phyloP scores from a whole-genome alignment of 2,329 filamentous ascomycete species.

The Geosmithia morbida region DNA sequence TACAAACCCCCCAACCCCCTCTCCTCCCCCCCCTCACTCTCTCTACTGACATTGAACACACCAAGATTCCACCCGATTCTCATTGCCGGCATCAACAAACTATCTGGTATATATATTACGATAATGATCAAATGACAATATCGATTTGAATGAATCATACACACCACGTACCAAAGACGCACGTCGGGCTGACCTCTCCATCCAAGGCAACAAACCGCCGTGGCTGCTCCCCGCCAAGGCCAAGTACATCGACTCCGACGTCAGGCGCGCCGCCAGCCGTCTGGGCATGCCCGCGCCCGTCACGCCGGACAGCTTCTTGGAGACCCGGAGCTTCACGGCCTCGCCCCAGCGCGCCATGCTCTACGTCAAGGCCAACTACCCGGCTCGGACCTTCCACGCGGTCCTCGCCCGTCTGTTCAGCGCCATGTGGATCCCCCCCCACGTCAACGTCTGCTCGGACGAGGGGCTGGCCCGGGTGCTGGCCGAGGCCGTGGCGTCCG shows the following conservation, averaged over 20 bases:
- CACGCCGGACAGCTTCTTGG: conserved; percentile 27
- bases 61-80: conserved; percentile 55
- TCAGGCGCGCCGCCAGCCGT: conserved; percentile 20
- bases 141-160: no score
- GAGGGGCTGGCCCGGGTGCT: conserved; percentile 30
- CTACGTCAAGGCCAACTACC: conserved; percentile 46
- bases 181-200: no score
- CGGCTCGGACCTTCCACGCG: conserved; percentile 31
- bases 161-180: no score
- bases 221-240: conserved; percentile 59
- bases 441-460: conserved; percentile 44
- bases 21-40: neutral
- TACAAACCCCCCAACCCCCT: neutral
- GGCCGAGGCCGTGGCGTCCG: conserved; percentile 11
- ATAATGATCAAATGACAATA: neutral
- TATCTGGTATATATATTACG: conserved; percentile 26
- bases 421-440: conserved; percentile 46
- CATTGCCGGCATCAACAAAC: conserved; percentile 50
- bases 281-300: conserved; percentile 20
- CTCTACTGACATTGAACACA: no score
- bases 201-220: conserved; percentile 56
- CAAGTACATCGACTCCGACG: conserved; percentile 32
- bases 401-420: conserved; percentile 41
- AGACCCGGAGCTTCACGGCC: conserved; percentile 21
- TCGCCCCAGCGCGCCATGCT: conserved; percentile 52